Evolutionary conservation across 148 eudicot genomes (phyloP).

Genomic region (Rhododendron ferrugineum): DNA sequence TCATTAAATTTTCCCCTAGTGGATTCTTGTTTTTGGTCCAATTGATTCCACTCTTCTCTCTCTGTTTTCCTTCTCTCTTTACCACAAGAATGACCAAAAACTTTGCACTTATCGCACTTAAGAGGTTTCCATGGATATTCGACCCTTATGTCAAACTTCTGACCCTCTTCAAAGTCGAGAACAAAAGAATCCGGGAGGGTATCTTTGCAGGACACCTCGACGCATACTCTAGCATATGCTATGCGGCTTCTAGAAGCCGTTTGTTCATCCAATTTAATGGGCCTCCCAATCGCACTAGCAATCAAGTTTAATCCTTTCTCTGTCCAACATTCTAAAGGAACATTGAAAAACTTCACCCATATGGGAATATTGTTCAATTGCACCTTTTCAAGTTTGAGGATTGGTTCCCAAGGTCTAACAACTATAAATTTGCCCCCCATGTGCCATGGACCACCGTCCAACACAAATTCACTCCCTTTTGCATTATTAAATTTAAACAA

Average conservation of each 20-base stretch:
- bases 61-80: neutral
- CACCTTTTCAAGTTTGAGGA: constrained; percentile 4
- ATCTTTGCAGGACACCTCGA: neutral
- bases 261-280: neutral
- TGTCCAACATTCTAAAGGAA: constrained; percentile 1
- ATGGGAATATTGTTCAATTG: neutral
- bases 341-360: constrained; percentile 1
- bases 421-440: neutral
- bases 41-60: neutral
- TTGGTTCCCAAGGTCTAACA: constrained; percentile 9
- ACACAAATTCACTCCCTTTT: constrained; percentile 1
- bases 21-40: constrained; percentile 3
- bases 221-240: constrained; percentile 1
- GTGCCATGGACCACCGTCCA: neutral
- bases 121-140: constrained; percentile 7
- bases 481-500: neutral
- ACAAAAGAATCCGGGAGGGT: neutral
- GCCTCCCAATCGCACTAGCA: neutral
- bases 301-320: neutral
- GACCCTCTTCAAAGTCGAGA: neutral
- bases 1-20: neutral
- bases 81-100: neutral
- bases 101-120: neutral
- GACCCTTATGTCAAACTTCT: constrained; percentile 5
- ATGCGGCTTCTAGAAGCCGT: constrained; percentile 3